Conservation (phyloP, 176 grass and related monocot species). For the Ampelocalamus luodianensis region DNA sequence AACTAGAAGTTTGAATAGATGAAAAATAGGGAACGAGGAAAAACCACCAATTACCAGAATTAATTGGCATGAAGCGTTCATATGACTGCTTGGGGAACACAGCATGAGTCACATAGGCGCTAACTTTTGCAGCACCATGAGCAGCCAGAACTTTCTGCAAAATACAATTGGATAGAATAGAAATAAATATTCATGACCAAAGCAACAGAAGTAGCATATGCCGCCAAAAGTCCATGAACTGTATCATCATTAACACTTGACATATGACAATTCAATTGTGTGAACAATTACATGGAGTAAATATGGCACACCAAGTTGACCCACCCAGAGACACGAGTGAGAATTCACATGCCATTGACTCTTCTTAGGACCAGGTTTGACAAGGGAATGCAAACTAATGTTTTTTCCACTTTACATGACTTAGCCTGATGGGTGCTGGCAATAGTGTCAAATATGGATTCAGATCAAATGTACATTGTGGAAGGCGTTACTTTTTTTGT, state of each 20-base stretch:
- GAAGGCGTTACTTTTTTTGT: background rate
- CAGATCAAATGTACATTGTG: background rate
- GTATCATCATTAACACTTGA: background rate
- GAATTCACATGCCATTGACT: background rate
- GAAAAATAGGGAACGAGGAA: conserved; percentile 2
- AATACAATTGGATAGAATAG: background rate
- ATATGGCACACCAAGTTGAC: background rate
- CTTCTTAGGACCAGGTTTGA: background rate
- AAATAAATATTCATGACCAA: background rate
- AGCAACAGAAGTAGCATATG: background rate
- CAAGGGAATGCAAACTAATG: background rate
- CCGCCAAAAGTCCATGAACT: background rate
- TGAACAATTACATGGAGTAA: background rate
- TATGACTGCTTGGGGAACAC: conserved; percentile 85
- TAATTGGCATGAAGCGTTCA: conserved; percentile 61
- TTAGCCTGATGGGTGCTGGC: background rate
- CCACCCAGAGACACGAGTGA: background rate
- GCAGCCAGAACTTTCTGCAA: conserved; percentile 57
- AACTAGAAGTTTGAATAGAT: background rate
- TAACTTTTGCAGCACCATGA: conserved; percentile 85
- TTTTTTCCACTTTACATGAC: background rate
- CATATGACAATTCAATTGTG: background rate
- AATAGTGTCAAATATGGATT: background rate
- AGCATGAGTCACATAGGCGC: conserved; percentile 95
- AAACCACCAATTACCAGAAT: conserved; percentile 64